phyloP scores from a whole-genome alignment of 2,329 filamentous ascomycete genomes.

The Fusarium setosum region DNA sequence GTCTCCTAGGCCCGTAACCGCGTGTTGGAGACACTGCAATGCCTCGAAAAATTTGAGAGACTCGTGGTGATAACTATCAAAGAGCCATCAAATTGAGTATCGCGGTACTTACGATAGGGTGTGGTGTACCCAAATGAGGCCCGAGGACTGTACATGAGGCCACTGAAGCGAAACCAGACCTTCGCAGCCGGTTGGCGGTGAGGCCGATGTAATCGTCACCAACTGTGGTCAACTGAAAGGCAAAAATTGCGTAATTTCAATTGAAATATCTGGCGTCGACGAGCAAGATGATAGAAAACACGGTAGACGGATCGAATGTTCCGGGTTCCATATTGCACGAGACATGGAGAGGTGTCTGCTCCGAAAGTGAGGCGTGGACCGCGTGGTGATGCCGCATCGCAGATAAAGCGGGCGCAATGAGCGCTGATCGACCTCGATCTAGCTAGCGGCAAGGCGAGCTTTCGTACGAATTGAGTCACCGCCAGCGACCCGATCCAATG shows the following conservation, averaged over 20 bases:
- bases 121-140: not conserved
- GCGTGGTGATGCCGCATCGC: not conserved
- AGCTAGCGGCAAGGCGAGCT: slow-evolving; percentile 6
- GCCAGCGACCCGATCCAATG: not conserved
- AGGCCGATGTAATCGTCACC: not conserved
- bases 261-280: not conserved
- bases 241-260: not conserved
- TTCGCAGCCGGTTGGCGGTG: not conserved
- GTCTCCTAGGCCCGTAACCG: too few species aligned
- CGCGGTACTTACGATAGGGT: not conserved
- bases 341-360: too few species aligned
- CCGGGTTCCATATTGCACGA: not conserved
- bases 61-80: not conserved
- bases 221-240: not conserved
- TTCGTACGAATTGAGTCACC: not conserved
- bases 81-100: not conserved
- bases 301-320: not conserved
- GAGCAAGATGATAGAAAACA: not conserved
- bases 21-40: not conserved
- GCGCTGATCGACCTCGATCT: slow-evolving; percentile 1
- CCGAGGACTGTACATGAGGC: not conserved
- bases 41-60: not conserved
- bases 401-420: not conserved
- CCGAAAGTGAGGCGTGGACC: too few species aligned
- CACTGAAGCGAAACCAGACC: not conserved